These are phyloP conservation scores for Colletotrichum spaethianum DNA, from an alignment of 2,329 filamentous ascomycete species.

Conservation along the genomic window DNA sequence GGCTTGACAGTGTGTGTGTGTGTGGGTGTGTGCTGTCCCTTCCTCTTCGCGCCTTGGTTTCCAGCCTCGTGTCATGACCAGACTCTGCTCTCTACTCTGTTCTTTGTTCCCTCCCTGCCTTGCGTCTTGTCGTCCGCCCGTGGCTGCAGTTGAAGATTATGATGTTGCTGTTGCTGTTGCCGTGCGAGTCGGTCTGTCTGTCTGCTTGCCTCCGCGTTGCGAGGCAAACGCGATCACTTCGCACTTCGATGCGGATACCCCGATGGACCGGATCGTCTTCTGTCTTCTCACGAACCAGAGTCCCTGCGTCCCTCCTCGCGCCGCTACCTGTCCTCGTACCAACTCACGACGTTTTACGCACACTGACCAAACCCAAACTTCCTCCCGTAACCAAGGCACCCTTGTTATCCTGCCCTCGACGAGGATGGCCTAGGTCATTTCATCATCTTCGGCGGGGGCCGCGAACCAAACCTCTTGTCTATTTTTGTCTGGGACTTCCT, in stretches of 20 bases:
- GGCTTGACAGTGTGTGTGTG: not conserved
- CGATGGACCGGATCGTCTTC: not conserved
- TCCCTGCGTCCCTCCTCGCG: slow-evolving; percentile 7
- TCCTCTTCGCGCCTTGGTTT: not conserved
- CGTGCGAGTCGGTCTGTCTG: not conserved
- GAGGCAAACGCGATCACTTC: not conserved
- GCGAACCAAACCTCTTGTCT: slow-evolving; percentile 24
- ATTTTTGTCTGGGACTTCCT: slow-evolving; percentile 20
- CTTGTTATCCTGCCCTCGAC: slow-evolving; percentile 1
- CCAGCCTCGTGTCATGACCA: slow-evolving; percentile 1
- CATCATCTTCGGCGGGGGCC: slow-evolving; percentile 28
- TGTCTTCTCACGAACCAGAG: not conserved
- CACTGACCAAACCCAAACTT: slow-evolving; percentile 18
- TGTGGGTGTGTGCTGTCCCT: too few relatives aligned
- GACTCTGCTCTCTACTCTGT: not conserved
- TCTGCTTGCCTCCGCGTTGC: not conserved
- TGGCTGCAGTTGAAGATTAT: too few relatives aligned
- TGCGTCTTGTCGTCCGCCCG: not conserved
- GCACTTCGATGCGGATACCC: not conserved
- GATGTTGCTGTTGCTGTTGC: not conserved
- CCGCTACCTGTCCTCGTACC: not conserved
- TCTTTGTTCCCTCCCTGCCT: not conserved
- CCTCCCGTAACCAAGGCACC: slow-evolving; percentile 7
- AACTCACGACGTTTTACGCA: not conserved
- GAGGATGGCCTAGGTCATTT: not conserved